Evolutionary conservation across 169 alveolate genomes (phyloP).

Genomic region (Eimeria praecox): DNA sequence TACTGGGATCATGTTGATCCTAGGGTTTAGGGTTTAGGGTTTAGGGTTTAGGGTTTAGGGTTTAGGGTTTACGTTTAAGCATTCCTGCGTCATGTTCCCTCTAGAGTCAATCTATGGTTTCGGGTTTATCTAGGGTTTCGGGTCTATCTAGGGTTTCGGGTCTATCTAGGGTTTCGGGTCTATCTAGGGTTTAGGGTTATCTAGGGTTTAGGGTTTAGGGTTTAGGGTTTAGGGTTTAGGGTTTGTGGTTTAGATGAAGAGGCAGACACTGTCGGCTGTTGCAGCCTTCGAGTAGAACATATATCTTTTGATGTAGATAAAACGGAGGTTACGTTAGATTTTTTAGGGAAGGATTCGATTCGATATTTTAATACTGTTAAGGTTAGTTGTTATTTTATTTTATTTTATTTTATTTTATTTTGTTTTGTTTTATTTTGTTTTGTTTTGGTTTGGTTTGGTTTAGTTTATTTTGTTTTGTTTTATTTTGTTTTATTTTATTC

Average conservation of each 20-base stretch:
- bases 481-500: not conserved
- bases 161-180: not conserved
- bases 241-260: constrained; percentile 93
- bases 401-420: not conserved
- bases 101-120: no score
- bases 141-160: not conserved
- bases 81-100: no score
- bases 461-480: no score
- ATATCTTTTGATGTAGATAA: constrained; percentile 89
- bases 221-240: constrained; percentile 44
- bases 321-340: constrained; percentile 93
- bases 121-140: not conserved
- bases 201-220: constrained; percentile 24
- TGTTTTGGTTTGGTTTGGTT: not conserved
- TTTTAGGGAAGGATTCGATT: constrained; percentile 99
- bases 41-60: no score
- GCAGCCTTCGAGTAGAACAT: constrained; percentile 99
- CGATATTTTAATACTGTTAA: constrained; percentile 97
- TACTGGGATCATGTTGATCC: no score
- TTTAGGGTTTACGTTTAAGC: no score
- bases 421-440: not conserved
- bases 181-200: not conserved
- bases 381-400: constrained; percentile 79
- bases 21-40: no score
- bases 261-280: constrained; percentile 99